Conservation (phyloP, 257 asterid genomes). For the Nemophila menziesii region DNA sequence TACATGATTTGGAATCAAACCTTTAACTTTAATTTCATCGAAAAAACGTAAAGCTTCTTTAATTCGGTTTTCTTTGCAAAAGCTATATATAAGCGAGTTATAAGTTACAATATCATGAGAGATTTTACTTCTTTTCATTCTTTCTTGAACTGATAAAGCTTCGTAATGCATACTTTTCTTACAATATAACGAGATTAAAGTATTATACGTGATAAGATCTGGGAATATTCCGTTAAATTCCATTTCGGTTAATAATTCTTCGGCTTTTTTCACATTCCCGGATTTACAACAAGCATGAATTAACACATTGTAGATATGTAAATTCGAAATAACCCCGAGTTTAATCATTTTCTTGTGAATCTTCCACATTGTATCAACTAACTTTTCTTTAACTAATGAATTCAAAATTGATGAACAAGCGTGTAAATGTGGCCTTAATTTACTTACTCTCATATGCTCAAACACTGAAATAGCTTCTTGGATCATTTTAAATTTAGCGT, state of each 20-base stretch:
- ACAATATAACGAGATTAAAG: constrained; percentile 72
- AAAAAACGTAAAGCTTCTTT: constrained; percentile 70
- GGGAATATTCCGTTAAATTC: constrained; percentile 48
- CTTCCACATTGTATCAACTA: constrained; percentile 61
- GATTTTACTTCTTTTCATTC: constrained; percentile 61
- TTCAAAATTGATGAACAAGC: constrained; percentile 78
- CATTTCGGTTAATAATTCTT: constrained; percentile 58
- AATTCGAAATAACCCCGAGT: constrained; percentile 55
- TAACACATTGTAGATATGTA: constrained; percentile 69
- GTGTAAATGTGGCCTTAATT: constrained; percentile 58
- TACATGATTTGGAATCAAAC: constrained; percentile 51
- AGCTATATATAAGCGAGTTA: constrained; percentile 68
- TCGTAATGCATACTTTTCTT: constrained; percentile 86
- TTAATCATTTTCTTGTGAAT: constrained; percentile 56
- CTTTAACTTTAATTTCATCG: constrained; percentile 50
- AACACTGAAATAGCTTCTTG: constrained; percentile 75
- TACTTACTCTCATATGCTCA: constrained; percentile 69
- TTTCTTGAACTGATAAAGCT: constrained; percentile 69
- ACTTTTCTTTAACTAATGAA: constrained; percentile 63
- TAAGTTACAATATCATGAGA: constrained; percentile 74
- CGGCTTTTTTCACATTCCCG: constrained; percentile 58
- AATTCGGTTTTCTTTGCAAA: constrained; percentile 80
- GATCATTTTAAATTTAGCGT: constrained; percentile 51
- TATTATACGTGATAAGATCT: constrained; percentile 70
- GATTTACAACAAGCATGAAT: constrained; percentile 79